These are phyloP conservation scores for Pachyrhizus erosus DNA, from an alignment of 306 rosid genomes.

Conservation along the genomic window DNA sequence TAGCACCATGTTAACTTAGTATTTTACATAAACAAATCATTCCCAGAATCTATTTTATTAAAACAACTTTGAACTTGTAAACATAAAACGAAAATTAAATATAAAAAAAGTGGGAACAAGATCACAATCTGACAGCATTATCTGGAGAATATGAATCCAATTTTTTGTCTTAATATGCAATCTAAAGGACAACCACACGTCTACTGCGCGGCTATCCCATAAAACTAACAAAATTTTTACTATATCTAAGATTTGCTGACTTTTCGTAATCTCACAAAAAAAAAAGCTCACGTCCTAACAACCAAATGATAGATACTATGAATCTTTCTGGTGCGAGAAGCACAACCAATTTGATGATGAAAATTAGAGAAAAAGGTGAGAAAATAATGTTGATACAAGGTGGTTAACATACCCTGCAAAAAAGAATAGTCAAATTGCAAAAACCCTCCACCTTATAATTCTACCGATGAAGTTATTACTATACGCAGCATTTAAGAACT, in stretches of 20 bases:
- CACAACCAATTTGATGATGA: conserved; percentile 10
- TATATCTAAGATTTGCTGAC: conserved; percentile 44
- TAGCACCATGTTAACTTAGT: conserved; percentile 48
- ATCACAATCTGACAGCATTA: conserved; percentile 32
- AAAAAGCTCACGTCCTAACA: conserved; percentile 35
- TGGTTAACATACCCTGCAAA: conserved; percentile 35
- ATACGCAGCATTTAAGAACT: conserved; percentile 10
- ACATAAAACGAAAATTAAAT: neutral
- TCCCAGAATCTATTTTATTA: conserved; percentile 41
- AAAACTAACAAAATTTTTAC: conserved; percentile 11
- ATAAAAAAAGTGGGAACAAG: conserved; percentile 14
- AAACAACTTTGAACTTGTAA: neutral
- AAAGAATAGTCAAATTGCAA: neutral
- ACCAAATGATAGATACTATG: conserved; percentile 38
- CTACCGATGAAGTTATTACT: neutral
- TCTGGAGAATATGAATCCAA: conserved; percentile 34
- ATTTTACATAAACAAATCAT: conserved; percentile 48
- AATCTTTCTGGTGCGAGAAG: conserved; percentile 39
- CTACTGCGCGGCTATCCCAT: conserved; percentile 6
- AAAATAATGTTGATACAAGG: neutral
- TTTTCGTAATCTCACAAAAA: conserved; percentile 36
- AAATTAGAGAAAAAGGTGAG: conserved; percentile 6
- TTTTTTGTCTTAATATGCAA: conserved; percentile 28
- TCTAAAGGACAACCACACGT: conserved; percentile 35
- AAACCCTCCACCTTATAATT: conserved; percentile 23